Evolutionary conservation across 106 monocot genomes (phyloP), one percentile per base, ranked within the genome.

Genomic region (Allium fistulosum): DNA sequence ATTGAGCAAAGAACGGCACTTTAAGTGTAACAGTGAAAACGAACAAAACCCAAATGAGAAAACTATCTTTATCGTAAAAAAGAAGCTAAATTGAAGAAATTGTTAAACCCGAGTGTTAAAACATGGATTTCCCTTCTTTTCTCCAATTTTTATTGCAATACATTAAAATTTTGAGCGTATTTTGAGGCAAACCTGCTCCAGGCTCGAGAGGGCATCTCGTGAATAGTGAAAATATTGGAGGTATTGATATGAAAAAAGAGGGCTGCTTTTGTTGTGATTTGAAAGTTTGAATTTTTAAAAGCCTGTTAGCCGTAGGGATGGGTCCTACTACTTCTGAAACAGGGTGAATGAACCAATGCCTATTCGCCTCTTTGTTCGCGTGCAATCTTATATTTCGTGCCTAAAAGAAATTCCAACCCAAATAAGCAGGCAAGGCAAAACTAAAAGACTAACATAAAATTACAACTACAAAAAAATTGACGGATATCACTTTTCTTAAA

Each of bases 271-370:
- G 26, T 51, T 67, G 18, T 51, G 14, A 45, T 65, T 74, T 74
- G 66, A 74, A 74, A 74, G 9, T 67, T 66, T 58, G 74, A 72
- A 72, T 55, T 72, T 63, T 72, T 52, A 72, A 72, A 28, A 7
- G 71, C 27, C 17, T 8, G 9, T 9, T 72, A 52, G 61, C 62
- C 61, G 61, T 72, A 51, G 61, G 22, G 71, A 6, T 37, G 50
- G 37, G 52, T 48, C 11, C 14, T 37, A 37, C 1, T 37, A 37
- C 37, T 5, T 37, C 37, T 37, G 37, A 37, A 37, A 5, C 37
- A 37, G 37, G 37, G 37, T 37, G 37, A 37, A 2, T 37, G 37
- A 37, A 37, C 37, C 37, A 37, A 37, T 37, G 37, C 5, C 37
- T 5, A 37, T 2, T 37, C 37, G 37, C 2, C 37, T 37, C 37